Evolutionary conservation across 176 grass and related monocot genomes (phyloP).

Genomic region (Poa pratensis): DNA sequence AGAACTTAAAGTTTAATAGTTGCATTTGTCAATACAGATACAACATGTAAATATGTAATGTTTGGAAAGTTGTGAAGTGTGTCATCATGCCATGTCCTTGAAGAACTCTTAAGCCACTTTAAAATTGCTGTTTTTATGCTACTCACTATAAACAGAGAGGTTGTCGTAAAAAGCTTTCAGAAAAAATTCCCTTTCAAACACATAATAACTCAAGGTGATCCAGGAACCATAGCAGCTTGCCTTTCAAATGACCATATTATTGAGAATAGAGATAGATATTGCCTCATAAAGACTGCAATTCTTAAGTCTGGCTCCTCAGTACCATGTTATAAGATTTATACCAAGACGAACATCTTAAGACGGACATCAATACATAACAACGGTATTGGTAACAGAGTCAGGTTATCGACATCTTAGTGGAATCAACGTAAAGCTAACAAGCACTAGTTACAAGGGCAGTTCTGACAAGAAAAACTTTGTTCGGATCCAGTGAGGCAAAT

Average conservation of each 20-base stretch:
- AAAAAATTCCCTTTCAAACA: not conserved
- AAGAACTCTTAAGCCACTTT: constrained; percentile 20
- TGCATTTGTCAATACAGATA: constrained; percentile 18
- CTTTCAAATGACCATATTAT: constrained; percentile 12
- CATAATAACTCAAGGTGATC: constrained; percentile 1
- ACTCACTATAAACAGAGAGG: constrained; percentile 18
- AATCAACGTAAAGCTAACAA: constrained; percentile 17
- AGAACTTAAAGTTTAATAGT: not conserved
- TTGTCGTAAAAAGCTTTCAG: not conserved
- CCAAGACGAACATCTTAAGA: constrained; percentile 10
- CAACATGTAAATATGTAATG: constrained; percentile 14
- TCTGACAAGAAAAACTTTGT: not conserved
- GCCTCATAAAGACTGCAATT: constrained; percentile 29
- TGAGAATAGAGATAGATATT: constrained; percentile 15
- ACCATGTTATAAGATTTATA: not conserved
- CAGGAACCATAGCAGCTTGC: constrained; percentile 8
- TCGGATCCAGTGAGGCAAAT: constrained; percentile 25
- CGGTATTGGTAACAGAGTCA: constrained; percentile 33
- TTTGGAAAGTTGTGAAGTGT: not conserved
- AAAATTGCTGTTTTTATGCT: constrained; percentile 15
- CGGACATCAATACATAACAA: constrained; percentile 14
- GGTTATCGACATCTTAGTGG: not conserved
- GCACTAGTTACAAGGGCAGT: constrained; percentile 17
- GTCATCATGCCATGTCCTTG: not conserved
- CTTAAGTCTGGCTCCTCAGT: not conserved